Base-by-base conservation (phyloP, 805 yeast genomes). In the Jamesozyma lodderae region DNA sequence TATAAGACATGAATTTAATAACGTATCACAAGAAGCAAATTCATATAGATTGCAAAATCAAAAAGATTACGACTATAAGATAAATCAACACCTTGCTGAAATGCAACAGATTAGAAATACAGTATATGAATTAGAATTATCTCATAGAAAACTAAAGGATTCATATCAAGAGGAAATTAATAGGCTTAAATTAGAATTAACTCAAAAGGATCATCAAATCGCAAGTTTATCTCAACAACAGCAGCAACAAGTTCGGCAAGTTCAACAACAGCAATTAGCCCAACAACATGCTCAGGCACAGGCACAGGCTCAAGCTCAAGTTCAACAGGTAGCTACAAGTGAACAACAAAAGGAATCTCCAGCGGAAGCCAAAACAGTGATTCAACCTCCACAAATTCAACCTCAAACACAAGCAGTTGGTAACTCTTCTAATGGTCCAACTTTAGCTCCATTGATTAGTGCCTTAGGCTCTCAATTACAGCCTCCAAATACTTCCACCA, bases 31-130 rank as follows among this genome's bases (percentile, higher is more conserved):
- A 55, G 96, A 90, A 63, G 95, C 96, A 13, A 74, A 87, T 36
- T 73, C 77, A 46, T 84, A 79, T 63, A 77, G 90, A 53, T 77
- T 84, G 60, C 95, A 87, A 60, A 55, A 55, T 39, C 90, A 87
- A 66, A 94, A 87, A 60, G 96, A 88, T 59, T 84, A 78, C 51
- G 97, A 90, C 62, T 68, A 81, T 51, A 88, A 88, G 59, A 79
- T 86, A 58, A 80, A 75, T 57, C 96, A 88, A 64, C 96, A 90
- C 63, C 79, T 86, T 41, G 82, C 80, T 37, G 98, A 92, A 62
- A 79, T 90, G 75, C 88, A 87, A 57, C 94, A 84, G 59, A 87
- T 90, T 41, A 76, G 96, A 54, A 94, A 87, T 55, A 85, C 95
- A 9, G 95, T 90, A 21, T 87, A 80, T 57, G 97, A 92, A 59